These are phyloP conservation scores for Phytopythium vexans DNA, from an alignment of 352 stramenopile genomes.

Conservation along the genomic window DNA sequence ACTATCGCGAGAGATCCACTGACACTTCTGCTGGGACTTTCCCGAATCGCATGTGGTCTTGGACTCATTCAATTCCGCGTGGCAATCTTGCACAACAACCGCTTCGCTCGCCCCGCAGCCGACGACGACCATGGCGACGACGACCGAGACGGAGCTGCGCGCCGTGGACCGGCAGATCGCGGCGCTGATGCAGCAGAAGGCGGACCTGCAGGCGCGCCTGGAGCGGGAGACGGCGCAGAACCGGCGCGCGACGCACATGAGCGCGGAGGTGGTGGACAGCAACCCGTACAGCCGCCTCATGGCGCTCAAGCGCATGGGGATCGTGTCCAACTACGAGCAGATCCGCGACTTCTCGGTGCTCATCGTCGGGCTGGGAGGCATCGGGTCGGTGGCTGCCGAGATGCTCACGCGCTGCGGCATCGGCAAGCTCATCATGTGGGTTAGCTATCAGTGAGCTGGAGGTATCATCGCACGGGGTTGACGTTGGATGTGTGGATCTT, in stretches of 20 bases:
- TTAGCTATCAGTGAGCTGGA: no score
- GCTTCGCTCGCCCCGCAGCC: not conserved
- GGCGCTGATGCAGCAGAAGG: constrained; percentile 73
- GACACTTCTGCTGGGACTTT: no score
- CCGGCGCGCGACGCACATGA: constrained; percentile 50
- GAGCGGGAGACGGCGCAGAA: constrained; percentile 33
- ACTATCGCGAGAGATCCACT: no score
- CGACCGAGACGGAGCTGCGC: constrained; percentile 43
- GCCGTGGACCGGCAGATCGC: constrained; percentile 71
- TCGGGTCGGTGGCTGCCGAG: constrained; percentile 84
- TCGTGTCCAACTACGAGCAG: constrained; percentile 87
- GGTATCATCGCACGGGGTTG: no score
- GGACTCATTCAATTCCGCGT: not conserved
- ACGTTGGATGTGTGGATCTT: no score
- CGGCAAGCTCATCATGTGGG: constrained; percentile 81
- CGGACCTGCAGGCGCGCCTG: constrained; percentile 43
- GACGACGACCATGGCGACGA: constrained; percentile 12
- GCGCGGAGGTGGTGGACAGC: constrained; percentile 76
- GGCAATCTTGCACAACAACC: not conserved
- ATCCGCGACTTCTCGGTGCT: constrained; percentile 82
- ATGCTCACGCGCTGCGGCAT: constrained; percentile 90
- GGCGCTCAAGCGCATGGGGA: constrained; percentile 89
- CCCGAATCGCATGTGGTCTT: no score
- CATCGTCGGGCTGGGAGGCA: constrained; percentile 81
- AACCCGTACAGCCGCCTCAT: constrained; percentile 90